phyloP scores from a whole-genome alignment of 148 eudicot genomes.

The Gaultheria prostrata region DNA sequence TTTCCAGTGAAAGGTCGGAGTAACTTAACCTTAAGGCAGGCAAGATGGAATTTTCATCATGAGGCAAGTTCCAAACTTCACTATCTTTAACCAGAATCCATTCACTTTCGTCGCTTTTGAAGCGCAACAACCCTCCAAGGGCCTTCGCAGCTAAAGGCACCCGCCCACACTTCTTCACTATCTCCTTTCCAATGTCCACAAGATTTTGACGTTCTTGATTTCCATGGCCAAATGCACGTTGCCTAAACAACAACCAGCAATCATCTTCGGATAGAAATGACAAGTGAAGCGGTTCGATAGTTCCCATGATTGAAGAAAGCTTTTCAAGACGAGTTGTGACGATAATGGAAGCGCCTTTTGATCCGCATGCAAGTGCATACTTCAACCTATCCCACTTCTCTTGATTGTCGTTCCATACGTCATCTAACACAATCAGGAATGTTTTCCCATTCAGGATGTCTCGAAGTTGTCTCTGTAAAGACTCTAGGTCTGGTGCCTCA shows the following conservation, averaged over 20 bases:
- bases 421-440: constrained; percentile 6
- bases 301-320: background rate
- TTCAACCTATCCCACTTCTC: background rate
- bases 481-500: background rate
- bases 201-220: background rate
- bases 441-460: background rate
- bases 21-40: constrained; percentile 5
- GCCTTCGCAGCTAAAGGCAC: constrained; percentile 14
- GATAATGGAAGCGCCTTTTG: background rate
- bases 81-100: constrained; percentile 2
- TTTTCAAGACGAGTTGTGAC: background rate
- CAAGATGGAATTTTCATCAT: background rate
- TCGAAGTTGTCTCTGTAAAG: background rate
- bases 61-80: constrained; percentile 6
- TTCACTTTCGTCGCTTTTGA: background rate
- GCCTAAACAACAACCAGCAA: constrained; percentile 2
- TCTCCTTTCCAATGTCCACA: background rate
- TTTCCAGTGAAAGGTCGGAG: background rate
- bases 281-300: background rate
- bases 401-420: background rate
- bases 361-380: background rate
- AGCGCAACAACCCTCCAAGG: constrained; percentile 3
- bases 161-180: background rate
- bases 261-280: background rate
- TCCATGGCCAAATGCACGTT: background rate